phyloP scores from a whole-genome alignment of 495 filamentous ascomycete species.

The Cercophora sp. region DNA sequence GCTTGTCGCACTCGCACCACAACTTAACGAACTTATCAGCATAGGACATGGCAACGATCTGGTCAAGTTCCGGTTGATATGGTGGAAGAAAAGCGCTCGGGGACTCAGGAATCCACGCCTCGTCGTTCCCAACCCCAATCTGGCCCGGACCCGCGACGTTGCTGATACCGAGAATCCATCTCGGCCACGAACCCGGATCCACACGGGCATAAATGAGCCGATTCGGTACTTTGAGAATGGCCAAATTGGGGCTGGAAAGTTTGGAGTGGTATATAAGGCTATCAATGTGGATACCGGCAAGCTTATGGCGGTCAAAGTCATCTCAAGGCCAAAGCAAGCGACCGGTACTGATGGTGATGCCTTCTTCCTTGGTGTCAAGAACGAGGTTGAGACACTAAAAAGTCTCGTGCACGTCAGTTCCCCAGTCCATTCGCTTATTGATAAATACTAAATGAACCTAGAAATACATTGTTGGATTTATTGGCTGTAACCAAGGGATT shows the following conservation, averaged over 20 bases:
- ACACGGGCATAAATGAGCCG: not conserved
- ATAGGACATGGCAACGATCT: not conserved
- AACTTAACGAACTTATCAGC: not conserved
- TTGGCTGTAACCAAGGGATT: not conserved
- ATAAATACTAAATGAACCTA: not conserved
- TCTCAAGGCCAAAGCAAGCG: not conserved
- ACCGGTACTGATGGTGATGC: not conserved
- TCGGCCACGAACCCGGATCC: not conserved
- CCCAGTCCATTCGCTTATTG: not conserved
- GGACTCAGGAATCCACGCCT: not conserved
- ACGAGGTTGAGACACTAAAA: not conserved
- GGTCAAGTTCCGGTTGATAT: not conserved
- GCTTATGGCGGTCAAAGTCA: not conserved
- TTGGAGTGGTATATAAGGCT: not conserved
- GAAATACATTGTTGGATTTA: not conserved
- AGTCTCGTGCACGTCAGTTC: not conserved
- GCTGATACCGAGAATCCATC: not conserved
- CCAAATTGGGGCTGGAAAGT: not conserved
- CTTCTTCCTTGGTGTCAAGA: not conserved
- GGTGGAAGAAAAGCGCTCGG: not conserved
- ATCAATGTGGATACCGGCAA: constrained; percentile 2
- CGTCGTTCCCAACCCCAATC: not conserved
- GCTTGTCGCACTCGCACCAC: not conserved
- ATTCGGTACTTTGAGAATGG: not conserved
- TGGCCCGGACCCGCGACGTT: not conserved